These are phyloP conservation scores for Aegle marmelos DNA, from an alignment of 345 rosid genomes.

Conservation along the genomic window DNA sequence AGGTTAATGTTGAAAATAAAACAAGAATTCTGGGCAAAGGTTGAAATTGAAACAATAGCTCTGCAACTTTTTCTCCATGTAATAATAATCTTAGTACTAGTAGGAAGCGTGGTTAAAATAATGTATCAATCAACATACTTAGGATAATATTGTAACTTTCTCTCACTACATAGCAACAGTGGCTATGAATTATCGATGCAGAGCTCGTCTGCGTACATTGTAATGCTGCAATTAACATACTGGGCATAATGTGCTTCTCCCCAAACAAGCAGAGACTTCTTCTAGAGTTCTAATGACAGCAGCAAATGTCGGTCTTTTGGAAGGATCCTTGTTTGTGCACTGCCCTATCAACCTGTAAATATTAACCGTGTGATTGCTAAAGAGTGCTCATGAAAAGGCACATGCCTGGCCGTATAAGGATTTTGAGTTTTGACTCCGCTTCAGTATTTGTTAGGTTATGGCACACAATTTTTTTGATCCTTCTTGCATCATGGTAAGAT, in stretches of 20 bases:
- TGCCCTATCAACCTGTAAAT: constrained; percentile 31
- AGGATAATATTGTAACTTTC: not conserved
- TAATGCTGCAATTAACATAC: constrained; percentile 15
- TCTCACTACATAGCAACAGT: not conserved
- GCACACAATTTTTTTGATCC: not conserved
- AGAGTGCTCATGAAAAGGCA: not conserved
- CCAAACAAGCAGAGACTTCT: constrained; percentile 26
- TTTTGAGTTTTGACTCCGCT: not conserved
- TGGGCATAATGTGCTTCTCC: constrained; percentile 24
- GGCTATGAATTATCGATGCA: not conserved
- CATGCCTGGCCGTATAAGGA: not conserved
- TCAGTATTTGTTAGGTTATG: not conserved
- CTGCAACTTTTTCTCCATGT: not conserved
- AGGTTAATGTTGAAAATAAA: too few relatives aligned
- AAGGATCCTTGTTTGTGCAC: constrained; percentile 33
- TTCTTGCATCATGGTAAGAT: not conserved
- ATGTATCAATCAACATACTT: not conserved
- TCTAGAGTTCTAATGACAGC: constrained; percentile 36
- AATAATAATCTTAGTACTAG: not conserved
- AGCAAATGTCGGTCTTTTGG: constrained; percentile 26
- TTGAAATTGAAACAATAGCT: not conserved
- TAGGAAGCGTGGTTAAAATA: not conserved
- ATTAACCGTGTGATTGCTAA: not conserved
- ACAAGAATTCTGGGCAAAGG: too few relatives aligned
- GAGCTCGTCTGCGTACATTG: not conserved